phyloP scores from a whole-genome alignment of 148 eudicot genomes.

The Vaccinium darrowii region DNA sequence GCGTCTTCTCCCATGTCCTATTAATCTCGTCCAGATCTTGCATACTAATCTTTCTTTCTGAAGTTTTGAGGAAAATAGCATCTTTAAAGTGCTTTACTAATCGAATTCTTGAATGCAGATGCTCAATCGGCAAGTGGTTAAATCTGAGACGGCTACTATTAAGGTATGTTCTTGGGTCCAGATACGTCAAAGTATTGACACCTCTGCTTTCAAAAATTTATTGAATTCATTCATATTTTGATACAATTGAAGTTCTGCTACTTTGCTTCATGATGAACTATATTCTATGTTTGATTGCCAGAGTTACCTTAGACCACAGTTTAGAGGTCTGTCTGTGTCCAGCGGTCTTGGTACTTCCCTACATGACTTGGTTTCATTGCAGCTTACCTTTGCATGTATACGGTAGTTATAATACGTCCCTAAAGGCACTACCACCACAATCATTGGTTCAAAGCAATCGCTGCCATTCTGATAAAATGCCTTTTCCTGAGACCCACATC shows the following conservation, averaged over 20 bases:
- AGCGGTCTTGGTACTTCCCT: background rate
- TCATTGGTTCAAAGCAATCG: background rate
- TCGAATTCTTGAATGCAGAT: constrained; percentile 51
- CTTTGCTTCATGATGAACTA: background rate
- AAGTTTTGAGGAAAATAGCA: background rate
- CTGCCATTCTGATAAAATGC: background rate
- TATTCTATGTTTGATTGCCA: background rate
- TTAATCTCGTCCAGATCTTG: background rate
- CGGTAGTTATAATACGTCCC: background rate
- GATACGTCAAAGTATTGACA: background rate
- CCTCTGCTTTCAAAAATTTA: background rate
- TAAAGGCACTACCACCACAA: background rate
- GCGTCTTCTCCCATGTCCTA: background rate
- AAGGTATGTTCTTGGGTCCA: constrained; percentile 50
- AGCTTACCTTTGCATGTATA: background rate
- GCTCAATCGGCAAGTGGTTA: constrained; percentile 90
- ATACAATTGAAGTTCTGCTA: background rate
- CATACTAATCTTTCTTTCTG: background rate
- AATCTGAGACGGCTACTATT: constrained; percentile 87
- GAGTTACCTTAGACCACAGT: background rate
- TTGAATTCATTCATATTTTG: background rate
- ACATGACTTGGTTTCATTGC: background rate
- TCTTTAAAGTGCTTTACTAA: constrained; percentile 15
- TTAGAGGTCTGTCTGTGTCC: background rate
- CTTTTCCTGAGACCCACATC: background rate